Evolutionary conservation across 1,284 basidiomycete genomes (phyloP).

Genomic region (Boletus coffeatus): DNA sequence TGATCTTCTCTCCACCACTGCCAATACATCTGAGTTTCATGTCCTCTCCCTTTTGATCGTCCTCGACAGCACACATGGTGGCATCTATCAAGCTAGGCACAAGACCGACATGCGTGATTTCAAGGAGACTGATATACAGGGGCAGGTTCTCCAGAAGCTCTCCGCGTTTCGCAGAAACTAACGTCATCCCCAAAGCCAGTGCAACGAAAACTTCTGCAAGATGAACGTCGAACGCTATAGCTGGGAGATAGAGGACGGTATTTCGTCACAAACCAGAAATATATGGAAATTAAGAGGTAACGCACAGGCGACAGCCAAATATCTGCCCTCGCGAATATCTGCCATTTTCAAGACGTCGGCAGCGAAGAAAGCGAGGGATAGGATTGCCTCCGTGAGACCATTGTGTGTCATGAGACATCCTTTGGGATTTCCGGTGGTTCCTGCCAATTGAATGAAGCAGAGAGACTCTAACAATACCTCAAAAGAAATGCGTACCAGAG

Average conservation of each 20-base stretch:
- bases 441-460: slow-evolving; percentile 22
- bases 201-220: slow-evolving; percentile 42
- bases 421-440: slow-evolving; percentile 52
- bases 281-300: slow-evolving; percentile 3
- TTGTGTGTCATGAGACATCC: slow-evolving; percentile 49
- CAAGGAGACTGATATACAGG: slow-evolving; percentile 37
- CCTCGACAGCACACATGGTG: slow-evolving; percentile 38
- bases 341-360: slow-evolving; percentile 32
- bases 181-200: slow-evolving; percentile 41
- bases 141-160: slow-evolving; percentile 45
- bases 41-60: slow-evolving; percentile 22
- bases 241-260: slow-evolving; percentile 16
- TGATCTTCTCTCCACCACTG: slow-evolving; percentile 52
- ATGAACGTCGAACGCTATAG: slow-evolving; percentile 49
- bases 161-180: slow-evolving; percentile 40
- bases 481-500: slow-evolving; percentile 33
- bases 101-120: slow-evolving; percentile 47
- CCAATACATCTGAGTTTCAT: slow-evolving; percentile 41
- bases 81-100: slow-evolving; percentile 53
- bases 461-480: neutral
- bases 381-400: slow-evolving; percentile 40
- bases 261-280: slow-evolving; percentile 2
- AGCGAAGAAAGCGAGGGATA: slow-evolving; percentile 37
- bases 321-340: slow-evolving; percentile 35
- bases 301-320: slow-evolving; percentile 42